phyloP scores from a whole-genome alignment of 2,329 filamentous ascomycete genomes.

The Phoma herbarum region DNA sequence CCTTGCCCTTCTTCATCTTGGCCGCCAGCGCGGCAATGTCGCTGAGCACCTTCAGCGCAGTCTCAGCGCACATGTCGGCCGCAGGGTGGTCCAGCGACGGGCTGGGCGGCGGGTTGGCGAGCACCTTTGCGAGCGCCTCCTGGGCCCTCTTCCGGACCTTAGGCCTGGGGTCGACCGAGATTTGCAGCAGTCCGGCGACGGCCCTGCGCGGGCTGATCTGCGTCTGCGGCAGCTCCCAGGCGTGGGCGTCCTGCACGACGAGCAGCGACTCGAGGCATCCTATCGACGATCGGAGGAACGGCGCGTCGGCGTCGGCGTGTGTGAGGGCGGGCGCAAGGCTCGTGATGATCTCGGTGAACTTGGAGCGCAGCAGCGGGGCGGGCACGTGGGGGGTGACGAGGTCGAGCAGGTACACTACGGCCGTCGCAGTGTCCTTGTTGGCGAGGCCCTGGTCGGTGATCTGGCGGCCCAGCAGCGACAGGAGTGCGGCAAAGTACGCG shows the following conservation, averaged over 20 bases:
- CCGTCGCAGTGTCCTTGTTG: constrained; percentile 83
- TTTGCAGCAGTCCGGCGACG: constrained; percentile 82
- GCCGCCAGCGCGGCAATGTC: constrained; percentile 76
- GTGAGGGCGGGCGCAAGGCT: constrained; percentile 85
- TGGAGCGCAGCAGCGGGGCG: constrained; percentile 85
- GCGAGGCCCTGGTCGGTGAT: constrained; percentile 70
- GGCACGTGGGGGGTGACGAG: constrained; percentile 86
- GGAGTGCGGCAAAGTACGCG: constrained; percentile 93
- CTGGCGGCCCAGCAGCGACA: constrained; percentile 84
- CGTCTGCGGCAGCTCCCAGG: constrained; percentile 86
- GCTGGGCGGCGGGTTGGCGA: constrained; percentile 86
- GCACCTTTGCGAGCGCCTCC: constrained; percentile 83
- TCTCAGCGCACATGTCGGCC: constrained; percentile 95
- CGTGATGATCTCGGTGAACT: constrained; percentile 92
- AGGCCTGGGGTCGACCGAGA: constrained; percentile 86
- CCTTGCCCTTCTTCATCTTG: constrained; percentile 71
- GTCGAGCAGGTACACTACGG: constrained; percentile 95
- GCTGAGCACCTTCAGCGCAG: constrained; percentile 80
- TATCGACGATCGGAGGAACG: constrained; percentile 85
- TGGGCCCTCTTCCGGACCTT: constrained; percentile 95
- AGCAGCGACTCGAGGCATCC: constrained; percentile 93
- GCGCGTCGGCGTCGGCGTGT: constrained; percentile 82
- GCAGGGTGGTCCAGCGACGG: constrained; percentile 94
- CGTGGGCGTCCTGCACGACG: constrained; percentile 82
- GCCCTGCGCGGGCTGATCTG: constrained; percentile 88